Conservation (phyloP, 805 yeast species). For the Saccharomycopsis oosterbeekiorum region DNA sequence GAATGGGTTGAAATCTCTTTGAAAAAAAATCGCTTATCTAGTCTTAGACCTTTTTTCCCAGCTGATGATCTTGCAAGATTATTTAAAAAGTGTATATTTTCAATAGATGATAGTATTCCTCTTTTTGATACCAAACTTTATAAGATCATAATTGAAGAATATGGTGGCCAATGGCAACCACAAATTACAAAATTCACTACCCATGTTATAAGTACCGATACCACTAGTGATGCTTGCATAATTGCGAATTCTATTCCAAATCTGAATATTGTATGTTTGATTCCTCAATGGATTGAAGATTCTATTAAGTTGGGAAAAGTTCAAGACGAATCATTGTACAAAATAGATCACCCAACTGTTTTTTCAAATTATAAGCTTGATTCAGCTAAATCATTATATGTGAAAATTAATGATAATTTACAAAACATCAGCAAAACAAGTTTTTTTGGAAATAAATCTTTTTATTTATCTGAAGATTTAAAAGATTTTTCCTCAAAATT, state of each 20-base stretch:
- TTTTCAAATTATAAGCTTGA: neutral
- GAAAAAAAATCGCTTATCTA: constrained; percentile 31
- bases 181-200: constrained; percentile 67
- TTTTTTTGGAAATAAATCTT: constrained; percentile 35
- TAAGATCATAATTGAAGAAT: constrained; percentile 45
- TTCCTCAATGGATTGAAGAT: constrained; percentile 73
- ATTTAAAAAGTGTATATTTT: constrained; percentile 50
- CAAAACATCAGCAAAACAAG: constrained; percentile 4
- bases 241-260: constrained; percentile 37
- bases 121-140: constrained; percentile 60
- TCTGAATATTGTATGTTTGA: constrained; percentile 46
- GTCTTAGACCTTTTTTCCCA: constrained; percentile 58
- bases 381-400: neutral
- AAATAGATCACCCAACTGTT: constrained; percentile 30
- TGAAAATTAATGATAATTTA: neutral
- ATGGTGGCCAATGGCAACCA: constrained; percentile 68
- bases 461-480: constrained; percentile 49
- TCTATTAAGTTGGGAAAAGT: constrained; percentile 45
- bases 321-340: constrained; percentile 45
- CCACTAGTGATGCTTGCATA: constrained; percentile 46
- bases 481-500: constrained; percentile 36
- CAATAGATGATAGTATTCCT: constrained; percentile 46
- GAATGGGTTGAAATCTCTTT: constrained; percentile 50
- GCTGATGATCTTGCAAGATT: constrained; percentile 45
- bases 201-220: constrained; percentile 56